phyloP scores from a whole-genome alignment of 306 rosid species.

The Arachis hypogaea region DNA sequence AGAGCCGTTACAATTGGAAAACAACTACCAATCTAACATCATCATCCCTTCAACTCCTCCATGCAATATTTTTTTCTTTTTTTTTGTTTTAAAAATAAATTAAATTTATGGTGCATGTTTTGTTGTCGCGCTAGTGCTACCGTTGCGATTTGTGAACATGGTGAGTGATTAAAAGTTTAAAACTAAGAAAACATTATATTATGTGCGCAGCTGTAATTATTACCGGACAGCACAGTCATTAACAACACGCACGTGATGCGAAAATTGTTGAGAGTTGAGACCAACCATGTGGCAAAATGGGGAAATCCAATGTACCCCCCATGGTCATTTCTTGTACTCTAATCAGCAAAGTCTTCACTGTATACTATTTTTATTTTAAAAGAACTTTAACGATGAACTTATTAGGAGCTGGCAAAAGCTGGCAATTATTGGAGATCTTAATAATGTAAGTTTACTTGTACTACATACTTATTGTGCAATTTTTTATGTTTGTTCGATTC shows the following conservation, averaged over 20 bases:
- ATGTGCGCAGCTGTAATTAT: too few species aligned
- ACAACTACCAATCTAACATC: conserved; percentile 46
- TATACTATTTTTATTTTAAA: neutral
- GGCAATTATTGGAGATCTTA: conserved; percentile 37
- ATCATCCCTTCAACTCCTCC: conserved; percentile 19
- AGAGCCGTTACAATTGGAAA: conserved; percentile 51
- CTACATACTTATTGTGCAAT: conserved; percentile 4
- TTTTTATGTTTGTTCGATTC: conserved; percentile 27
- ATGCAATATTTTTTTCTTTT: too few species aligned
- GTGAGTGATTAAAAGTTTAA: too few species aligned
- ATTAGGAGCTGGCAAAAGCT: conserved; percentile 46
- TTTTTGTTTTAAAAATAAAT: neutral
- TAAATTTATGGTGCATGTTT: conserved; percentile 27
- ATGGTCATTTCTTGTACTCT: conserved; percentile 15
- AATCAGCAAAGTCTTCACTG: conserved; percentile 18
- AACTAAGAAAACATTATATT: too few species aligned
- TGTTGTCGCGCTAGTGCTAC: conserved; percentile 14
- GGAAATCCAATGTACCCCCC: conserved; percentile 2
- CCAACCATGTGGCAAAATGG: conserved; percentile 32
- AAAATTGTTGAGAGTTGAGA: neutral
- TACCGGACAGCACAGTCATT: too few species aligned
- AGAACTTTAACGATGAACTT: neutral
- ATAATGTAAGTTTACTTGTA: conserved; percentile 28
- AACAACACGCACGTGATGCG: conserved; percentile 24
- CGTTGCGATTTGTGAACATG: neutral